Base-by-base conservation (phyloP, 2,329 filamentous ascomycete species). In the Cucurbitaria berberidis region DNA sequence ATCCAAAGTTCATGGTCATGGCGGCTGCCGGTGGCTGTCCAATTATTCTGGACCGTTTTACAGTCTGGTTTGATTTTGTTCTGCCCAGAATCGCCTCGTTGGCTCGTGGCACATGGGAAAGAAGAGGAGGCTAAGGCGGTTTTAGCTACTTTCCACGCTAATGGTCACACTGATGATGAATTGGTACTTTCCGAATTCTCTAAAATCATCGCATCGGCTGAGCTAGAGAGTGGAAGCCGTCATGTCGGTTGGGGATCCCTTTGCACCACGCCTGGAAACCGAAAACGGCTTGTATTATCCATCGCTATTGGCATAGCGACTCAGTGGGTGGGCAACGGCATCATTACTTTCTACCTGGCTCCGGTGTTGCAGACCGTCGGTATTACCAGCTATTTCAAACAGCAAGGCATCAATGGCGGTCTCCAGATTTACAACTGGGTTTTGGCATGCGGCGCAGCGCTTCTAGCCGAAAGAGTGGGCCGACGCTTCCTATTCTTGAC, bases 21-120 rank as follows among this genome's bases (percentile, higher is more conserved):
- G 57, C 35, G 45, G 7, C 16, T 55, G 13, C 59, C 59, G 0
- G 51, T 62, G 9, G 51, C 57, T 2, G 27, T 58, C 0, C 57
- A 58, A 32, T 18, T 56, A 6, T 34, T 58, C 7, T 60, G 54
- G 54, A 46, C 46, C 0, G 29, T 52, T 3, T 38, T 34, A 7
- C 59, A 62, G 39, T 15, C 54, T n/a, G 13, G 21, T 11, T 10
- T 55, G n/a, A 32, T 54, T 5, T 40, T 34, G 6, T 50, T 53
- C 11, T 63, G 60, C 5, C 84, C 85, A 0, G 85, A 88, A 57
- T 83, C 80, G 0, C 85, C 85, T 1, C 77, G 84, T 46, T 86
- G 84, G 84, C 74, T 86, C n/a, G 79, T 84, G 43, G 76, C 77
- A 45, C 77, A 82, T 24, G 81, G 82, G 30, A 78, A 80, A 15